Base-by-base conservation (phyloP, 139 green algal species). In the Auxenochlorella protothecoides region DNA sequence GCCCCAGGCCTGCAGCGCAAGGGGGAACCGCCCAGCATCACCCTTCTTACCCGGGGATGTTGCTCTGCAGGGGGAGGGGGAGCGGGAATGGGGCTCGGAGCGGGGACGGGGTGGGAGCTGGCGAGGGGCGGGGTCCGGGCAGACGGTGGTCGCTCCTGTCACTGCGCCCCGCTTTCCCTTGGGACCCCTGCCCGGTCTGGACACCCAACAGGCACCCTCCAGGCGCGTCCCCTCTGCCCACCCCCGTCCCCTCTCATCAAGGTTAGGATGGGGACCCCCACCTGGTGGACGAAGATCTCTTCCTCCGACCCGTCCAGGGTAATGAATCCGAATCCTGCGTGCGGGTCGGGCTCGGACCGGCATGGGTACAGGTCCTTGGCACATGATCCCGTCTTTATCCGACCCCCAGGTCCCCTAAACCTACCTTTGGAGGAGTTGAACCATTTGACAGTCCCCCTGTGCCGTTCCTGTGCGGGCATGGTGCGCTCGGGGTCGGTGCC, bases 201-300 rank as follows among this genome's bases (percentile, higher is more conserved):
- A 44, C 27, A 44, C 27, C 27, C 27, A 44, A 44, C 14, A 6
- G 53, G 66, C 56, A n/a, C 15, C 12, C 15, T 55, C 51, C 55
- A 44, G 9, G 4, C 53, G 27, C 27, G 27, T 44, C 27, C 27
- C 27, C 27, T 44, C 27, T 44, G 27, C 27, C 27, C 27, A 44
- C 27, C 27, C 27, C 27, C 27, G 27, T 44, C 27, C 27, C 27
- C 27, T 44, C 27, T 44, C 27, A 44, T 44, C 27, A 44, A 44
- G 27, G 27, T 44, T 2, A 44, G 27, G 27, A 44, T 55, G 6
- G 27, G 9, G 5, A 66, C 61, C 10, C 72, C 7, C 69, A 95
- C 90, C 87, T 97, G 93, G 74, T 98, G 93, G 8, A 97, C 93
- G 63, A 98, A 98, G 44, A 98, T 82, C 66, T 97, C 92, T 66